Evolutionary conservation across 2,329 filamentous ascomycete genomes (phyloP).

Genomic region (Colletotrichum viniferum): DNA sequence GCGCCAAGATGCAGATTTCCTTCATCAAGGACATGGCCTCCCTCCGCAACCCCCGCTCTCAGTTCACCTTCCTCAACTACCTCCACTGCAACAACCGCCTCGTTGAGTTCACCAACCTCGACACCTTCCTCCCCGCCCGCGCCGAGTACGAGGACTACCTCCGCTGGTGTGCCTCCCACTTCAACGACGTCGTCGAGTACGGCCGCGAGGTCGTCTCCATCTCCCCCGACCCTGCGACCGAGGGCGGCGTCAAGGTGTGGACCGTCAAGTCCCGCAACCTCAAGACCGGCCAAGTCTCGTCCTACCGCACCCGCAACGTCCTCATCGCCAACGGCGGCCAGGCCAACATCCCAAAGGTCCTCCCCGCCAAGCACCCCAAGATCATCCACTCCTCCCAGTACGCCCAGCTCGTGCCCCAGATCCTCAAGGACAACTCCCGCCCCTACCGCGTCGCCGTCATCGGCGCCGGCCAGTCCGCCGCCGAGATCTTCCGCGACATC

Average conservation of each 20-base stretch:
- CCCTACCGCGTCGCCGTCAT: slow-evolving; percentile 82
- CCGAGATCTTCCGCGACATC: slow-evolving; percentile 93
- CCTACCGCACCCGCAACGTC: slow-evolving; percentile 68
- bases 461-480: slow-evolving; percentile 89
- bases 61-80: slow-evolving; percentile 97
- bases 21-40: slow-evolving; percentile 97
- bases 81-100: slow-evolving; percentile 81
- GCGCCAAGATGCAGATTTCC: slow-evolving; percentile 96
- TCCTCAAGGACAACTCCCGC: slow-evolving; percentile 59
- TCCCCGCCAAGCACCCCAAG: slow-evolving; percentile 72
- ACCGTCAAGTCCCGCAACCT: slow-evolving; percentile 68
- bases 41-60: slow-evolving; percentile 82
- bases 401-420: slow-evolving; percentile 63
- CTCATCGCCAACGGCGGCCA: slow-evolving; percentile 62
- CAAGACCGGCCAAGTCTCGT: slow-evolving; percentile 57
- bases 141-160: slow-evolving; percentile 96
- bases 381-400: slow-evolving; percentile 93
- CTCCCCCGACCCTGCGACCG: slow-evolving; percentile 48
- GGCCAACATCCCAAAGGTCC: slow-evolving; percentile 71
- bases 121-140: slow-evolving; percentile 85
- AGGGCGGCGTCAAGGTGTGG: slow-evolving; percentile 66
- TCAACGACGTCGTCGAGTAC: slow-evolving; percentile 76
- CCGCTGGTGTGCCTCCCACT: slow-evolving; percentile 86
- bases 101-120: slow-evolving; percentile 87
- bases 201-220: slow-evolving; percentile 78